Base-by-base conservation (phyloP, 2,329 filamentous ascomycete species). In the Botrytis hyacinthi region DNA sequence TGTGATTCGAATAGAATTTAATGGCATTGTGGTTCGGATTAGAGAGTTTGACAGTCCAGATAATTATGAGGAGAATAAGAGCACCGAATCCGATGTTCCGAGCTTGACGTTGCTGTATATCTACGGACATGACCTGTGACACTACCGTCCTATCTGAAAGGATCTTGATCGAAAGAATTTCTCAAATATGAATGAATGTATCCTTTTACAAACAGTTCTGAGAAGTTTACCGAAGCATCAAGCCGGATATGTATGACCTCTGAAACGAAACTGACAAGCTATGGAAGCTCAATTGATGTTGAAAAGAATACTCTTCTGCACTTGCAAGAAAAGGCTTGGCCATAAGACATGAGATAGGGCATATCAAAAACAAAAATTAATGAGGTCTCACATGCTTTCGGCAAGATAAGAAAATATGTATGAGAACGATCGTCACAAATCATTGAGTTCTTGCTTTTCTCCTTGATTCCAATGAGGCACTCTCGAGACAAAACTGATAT, bases 1-100 rank as follows among this genome's bases (percentile, higher is more conserved):
- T 46, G 2, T 75, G 70, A n/a, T 75, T 67, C 26, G 66, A 71
- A 65, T 78, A 78, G 20, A 76, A 62, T 40, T 66, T 72, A 32
- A 78, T 44, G 3, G 78, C 44, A 29, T 77, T 77, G 26, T 74
- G 69, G 71, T 77, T 75, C 3, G 79, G 78, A 54, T 75, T 74
- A 7, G 70, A 75, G 22, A 80, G 71, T 46, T 79, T 79, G 37
- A 78, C 42, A 2, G 73, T 76, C 78, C 78, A 80, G 35, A 79
- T 75, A 12, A 77, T 22, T 32, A 80, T 57, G 22, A 80, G 76
- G 18, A 77, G 44, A 20, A 77, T 12, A 63, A 79, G 75, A 5
- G 79, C 76, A 32, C 74, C 67, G 29, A 78, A 73, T 20, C 79
- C 48, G 44, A 79, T 75, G 37, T 78, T 78, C 35, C 76, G 75